phyloP scores from a whole-genome alignment of 805 yeast genomes.

The Cyberlindnera misumaiensis region DNA sequence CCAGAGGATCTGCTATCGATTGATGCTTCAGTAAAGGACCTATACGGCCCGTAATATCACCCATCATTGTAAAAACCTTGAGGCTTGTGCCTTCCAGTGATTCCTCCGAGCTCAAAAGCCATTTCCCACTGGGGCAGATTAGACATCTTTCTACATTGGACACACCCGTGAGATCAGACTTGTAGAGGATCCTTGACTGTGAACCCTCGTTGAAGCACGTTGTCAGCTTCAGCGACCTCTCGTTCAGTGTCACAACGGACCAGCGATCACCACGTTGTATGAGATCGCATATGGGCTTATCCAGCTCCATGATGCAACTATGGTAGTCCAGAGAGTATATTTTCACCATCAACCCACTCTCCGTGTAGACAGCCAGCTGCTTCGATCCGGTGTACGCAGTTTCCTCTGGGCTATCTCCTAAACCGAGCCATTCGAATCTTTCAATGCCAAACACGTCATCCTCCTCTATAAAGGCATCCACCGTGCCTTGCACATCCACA shows the following conservation, averaged over 20 bases:
- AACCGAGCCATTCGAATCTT: conserved; percentile 12
- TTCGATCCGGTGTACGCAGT: conserved; percentile 15
- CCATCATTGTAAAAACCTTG: conserved; percentile 8
- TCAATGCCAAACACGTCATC: conserved; percentile 16
- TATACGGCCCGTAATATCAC: conserved; percentile 2
- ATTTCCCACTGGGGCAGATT: conserved; percentile 8
- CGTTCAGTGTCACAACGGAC: conserved; percentile 1
- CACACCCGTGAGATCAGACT: conserved; percentile 4
- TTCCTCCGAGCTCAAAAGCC: conserved; percentile 10
- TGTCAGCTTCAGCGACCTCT: not conserved
- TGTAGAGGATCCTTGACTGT: conserved; percentile 1
- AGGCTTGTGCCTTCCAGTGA: conserved; percentile 4
- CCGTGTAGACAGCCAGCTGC: conserved; percentile 11
- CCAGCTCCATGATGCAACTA: conserved; percentile 5
- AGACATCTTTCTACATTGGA: not conserved
- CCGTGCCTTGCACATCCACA: conserved; percentile 9
- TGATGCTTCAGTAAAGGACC: conserved; percentile 6
- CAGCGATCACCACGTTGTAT: conserved; percentile 2
- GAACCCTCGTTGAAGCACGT: conserved; percentile 6
- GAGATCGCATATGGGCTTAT: conserved; percentile 8
- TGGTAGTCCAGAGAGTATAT: conserved; percentile 13
- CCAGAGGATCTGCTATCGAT: conserved; percentile 8
- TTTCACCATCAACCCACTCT: conserved; percentile 7
- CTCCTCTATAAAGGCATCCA: conserved; percentile 12
- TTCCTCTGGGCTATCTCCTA: conserved; percentile 4